These are phyloP conservation scores for Plectranthus barbatus DNA, from an alignment of 257 asterid genomes.

Conservation along the genomic window DNA sequence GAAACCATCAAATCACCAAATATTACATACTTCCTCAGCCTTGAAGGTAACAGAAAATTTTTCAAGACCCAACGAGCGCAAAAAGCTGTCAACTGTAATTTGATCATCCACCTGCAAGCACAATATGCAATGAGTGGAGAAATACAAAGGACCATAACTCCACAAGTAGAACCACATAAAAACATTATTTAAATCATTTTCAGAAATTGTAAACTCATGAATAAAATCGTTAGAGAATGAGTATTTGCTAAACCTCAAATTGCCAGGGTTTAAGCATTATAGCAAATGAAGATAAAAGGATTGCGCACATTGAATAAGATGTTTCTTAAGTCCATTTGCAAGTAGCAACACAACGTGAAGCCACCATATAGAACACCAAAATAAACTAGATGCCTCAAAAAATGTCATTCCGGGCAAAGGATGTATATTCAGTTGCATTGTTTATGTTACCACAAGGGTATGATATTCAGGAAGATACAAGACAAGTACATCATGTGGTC, in stretches of 20 bases:
- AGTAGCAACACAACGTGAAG: neutral
- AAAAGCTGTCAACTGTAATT: slow-evolving; percentile 67
- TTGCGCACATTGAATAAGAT: neutral
- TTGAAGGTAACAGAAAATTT: slow-evolving; percentile 64
- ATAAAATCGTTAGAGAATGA: neutral
- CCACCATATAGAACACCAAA: neutral
- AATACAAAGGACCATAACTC: neutral
- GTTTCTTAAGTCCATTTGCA: neutral
- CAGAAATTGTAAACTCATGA: neutral
- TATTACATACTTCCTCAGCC: slow-evolving; percentile 81
- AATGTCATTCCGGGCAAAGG: neutral
- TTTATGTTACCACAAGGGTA: neutral
- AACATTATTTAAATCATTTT: neutral
- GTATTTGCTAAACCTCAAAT: neutral
- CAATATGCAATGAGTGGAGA: slow-evolving; percentile 7
- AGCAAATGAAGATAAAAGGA: slow-evolving; percentile 4
- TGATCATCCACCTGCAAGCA: slow-evolving; percentile 62
- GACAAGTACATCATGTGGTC: neutral
- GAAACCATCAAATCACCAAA: slow-evolving; percentile 3
- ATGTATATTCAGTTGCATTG: neutral
- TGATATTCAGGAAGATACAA: neutral
- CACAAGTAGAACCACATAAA: neutral
- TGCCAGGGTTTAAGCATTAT: slow-evolving; percentile 1
- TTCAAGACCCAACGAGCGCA: slow-evolving; percentile 71
- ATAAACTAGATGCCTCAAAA: neutral